Evolutionary conservation across 2,329 filamentous ascomycete genomes (phyloP), one percentile per base, ranked within the genome.

Genomic region (Pseudocercospora vitis): DNA sequence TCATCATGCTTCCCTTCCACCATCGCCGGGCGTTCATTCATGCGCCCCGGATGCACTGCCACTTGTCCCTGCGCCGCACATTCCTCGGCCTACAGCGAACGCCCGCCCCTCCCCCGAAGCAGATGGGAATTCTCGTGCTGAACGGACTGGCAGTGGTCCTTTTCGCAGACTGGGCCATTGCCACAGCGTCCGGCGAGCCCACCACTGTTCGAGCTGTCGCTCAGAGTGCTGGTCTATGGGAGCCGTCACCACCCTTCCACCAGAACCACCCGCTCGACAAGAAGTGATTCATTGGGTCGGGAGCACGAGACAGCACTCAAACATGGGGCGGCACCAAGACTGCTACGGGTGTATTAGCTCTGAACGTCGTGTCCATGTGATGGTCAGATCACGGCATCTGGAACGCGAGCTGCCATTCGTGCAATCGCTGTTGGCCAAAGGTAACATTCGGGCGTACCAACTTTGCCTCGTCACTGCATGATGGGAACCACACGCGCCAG

Each of bases 81-180:
- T 70, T 70, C 51, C 54, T 69, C 14, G 63, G 61, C 23, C 58
- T 70, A 2, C 66, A 65, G 23, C 64, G 64, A 2, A 59, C 68
- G 5, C 64, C 65, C 19, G 53, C 67, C 8, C 67, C 66, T 2
- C 59, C 60, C 14, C 63, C 66, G 18, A 54, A 58, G 12, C 62
- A 63, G 40, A 68, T 68, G 60, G 68, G 61, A n/a, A 65, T 61
- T 31, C 61, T 71, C 8, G 69, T 70, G 14, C 48, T 62, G 1
- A 67, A 70, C 59, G 68, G 69, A 9, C 58, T 71, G 12, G 63
- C 55, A 1, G 56, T 71, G 5, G 69, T 71, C 14, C 58, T 71
- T 31, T 40, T 68, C 7, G 64, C 58, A 7, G 65, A 69, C 29
- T 31, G 63, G 3, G 64, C 59, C 12, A 54, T 68, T 37, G 65